These are phyloP conservation scores for Aspergillus unguis DNA, from an alignment of 2,329 filamentous ascomycete genomes.

Conservation along the genomic window DNA sequence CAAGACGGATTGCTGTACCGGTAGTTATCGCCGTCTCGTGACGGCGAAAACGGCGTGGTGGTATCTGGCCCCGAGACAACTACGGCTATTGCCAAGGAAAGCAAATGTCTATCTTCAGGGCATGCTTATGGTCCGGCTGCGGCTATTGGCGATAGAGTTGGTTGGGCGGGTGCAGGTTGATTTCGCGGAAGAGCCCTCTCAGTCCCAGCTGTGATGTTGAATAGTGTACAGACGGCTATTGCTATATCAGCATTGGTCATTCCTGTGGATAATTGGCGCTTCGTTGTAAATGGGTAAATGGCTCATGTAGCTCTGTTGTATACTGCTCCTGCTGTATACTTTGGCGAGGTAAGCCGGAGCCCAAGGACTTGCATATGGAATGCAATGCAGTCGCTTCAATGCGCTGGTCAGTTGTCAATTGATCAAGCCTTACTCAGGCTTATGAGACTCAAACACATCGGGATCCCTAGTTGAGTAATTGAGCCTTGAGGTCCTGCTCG, in stretches of 20 bases:
- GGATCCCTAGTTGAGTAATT: slow-evolving; percentile 4
- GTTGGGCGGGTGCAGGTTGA: neutral
- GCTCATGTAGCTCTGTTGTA: too few relatives aligned
- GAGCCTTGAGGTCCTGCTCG: neutral
- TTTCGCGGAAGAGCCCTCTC: neutral
- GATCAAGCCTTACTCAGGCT: slow-evolving; percentile 5
- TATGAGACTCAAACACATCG: neutral
- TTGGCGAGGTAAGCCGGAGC: too few relatives aligned
- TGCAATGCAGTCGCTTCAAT: too few relatives aligned
- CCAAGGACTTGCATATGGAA: too few relatives aligned
- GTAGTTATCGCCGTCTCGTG: slow-evolving; percentile 1
- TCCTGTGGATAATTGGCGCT: too few relatives aligned
- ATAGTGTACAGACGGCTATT: too few relatives aligned
- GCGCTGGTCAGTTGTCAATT: neutral
- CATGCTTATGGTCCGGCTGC: neutral
- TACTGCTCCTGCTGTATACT: too few relatives aligned
- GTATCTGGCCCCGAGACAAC: too few relatives aligned
- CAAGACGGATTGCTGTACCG: neutral
- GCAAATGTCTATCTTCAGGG: too few relatives aligned
- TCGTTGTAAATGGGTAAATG: too few relatives aligned
- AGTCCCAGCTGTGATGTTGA: neutral
- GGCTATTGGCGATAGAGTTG: neutral
- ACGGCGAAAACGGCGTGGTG: slow-evolving; percentile 1
- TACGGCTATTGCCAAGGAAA: too few relatives aligned
- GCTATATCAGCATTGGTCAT: too few relatives aligned